phyloP scores from a whole-genome alignment of 495 filamentous ascomycete genomes.

The Diplogelasinospora grovesii region DNA sequence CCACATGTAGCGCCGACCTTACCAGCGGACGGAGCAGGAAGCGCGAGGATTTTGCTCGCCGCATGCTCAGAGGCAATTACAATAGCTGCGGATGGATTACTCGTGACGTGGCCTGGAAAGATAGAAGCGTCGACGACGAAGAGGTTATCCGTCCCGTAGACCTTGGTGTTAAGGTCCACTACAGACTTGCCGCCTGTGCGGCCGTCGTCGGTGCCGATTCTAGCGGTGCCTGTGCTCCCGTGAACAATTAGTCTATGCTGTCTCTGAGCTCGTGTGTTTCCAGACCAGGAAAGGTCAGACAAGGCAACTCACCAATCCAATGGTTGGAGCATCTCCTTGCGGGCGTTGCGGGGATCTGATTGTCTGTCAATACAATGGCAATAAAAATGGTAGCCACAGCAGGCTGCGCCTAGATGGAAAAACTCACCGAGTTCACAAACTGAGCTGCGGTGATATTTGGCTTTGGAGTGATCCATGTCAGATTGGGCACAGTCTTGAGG shows the following conservation, averaged over 20 bases:
- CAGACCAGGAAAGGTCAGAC: no score
- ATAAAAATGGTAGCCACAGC: background rate
- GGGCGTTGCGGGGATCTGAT: conserved; percentile 39
- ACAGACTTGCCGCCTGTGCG: conserved; percentile 53
- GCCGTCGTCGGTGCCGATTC: conserved; percentile 61
- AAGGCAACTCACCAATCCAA: conserved; percentile 43
- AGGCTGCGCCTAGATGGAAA: no score
- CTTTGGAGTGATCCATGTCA: conserved; percentile 48
- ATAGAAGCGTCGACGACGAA: conserved; percentile 58
- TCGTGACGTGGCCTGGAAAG: conserved; percentile 52
- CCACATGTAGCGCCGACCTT: no score
- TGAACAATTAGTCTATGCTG: background rate
- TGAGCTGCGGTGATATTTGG: conserved; percentile 43
- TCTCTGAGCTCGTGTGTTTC: no score
- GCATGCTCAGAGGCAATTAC: conserved; percentile 51
- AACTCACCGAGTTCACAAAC: conserved; percentile 41
- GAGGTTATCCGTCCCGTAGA: conserved; percentile 65
- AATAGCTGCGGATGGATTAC: conserved; percentile 52
- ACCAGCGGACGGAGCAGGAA: no score
- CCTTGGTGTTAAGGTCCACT: conserved; percentile 60
- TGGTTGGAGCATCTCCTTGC: conserved; percentile 58
- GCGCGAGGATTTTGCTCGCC: conserved; percentile 26
- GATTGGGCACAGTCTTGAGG: conserved; percentile 41
- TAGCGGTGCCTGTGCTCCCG: conserved; percentile 35
- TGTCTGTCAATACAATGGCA: background rate